Base-by-base conservation (phyloP, 345 rosid species). In the Jatropha curcas region DNA sequence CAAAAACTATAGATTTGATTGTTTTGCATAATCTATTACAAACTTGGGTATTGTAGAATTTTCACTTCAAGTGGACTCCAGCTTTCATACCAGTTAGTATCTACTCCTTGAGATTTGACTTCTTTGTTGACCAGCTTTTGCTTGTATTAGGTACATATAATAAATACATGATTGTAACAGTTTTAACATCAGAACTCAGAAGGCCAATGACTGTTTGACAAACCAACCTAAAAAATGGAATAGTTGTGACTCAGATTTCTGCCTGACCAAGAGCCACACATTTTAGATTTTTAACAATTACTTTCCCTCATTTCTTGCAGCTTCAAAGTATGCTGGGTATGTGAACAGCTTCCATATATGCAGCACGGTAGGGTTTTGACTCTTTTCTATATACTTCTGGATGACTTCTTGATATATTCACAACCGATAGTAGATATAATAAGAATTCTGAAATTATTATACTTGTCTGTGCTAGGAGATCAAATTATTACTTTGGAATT, bases 321-420 rank as follows among this genome's bases (percentile, higher is more conserved):
- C 97, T 74, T 95, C 99, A 41, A 95, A 95, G 68, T 95, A 89
- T 82, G 98, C 96, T 58, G 99, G 99, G 6, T 79, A 88, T 73
- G 93, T 91, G 80, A 87, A 81, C 76, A 82, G 89, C 71, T 84
- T 91, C 82, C 81, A 88, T 83, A 69, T 91, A 51, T 91, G 96
- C 78, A 88, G 96, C 81, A 91, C 94, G 33, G 99, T 95, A 83
- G 81, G 91, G 82, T 75, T 60, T 16, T 46, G 28, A 71, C 17
- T 19, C 71, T 25, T 70, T 73, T 50, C 17, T 14, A 25, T 43
- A 16, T 58, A 55, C 28, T 31, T 64, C 35, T 51, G 24, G 24
- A 34, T 28, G 14, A 3, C 50, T 39, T 25, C 14, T 45, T 17
- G 16, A 51, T 70, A 59, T 67, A 25, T 37, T 60, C 60, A 43